phyloP scores from a whole-genome alignment of 352 stramenopile species.

The Peronospora farinosa region DNA sequence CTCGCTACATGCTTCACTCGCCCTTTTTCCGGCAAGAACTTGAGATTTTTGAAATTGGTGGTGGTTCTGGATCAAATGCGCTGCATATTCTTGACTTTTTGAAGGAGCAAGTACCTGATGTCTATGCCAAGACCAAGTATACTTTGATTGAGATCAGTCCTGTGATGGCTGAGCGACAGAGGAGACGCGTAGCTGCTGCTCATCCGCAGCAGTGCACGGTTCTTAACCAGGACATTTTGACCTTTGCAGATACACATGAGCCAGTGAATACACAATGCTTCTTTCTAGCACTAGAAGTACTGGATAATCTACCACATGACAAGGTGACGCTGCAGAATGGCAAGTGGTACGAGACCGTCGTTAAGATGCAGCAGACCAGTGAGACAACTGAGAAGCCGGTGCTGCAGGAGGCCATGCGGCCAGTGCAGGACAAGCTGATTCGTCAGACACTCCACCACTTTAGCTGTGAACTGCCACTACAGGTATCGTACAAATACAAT shows the following conservation, averaged over 20 bases:
- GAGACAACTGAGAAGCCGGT: conserved; percentile 6
- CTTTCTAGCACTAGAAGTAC: conserved; percentile 83
- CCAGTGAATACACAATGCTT: conserved; percentile 55
- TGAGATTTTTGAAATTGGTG: conserved; percentile 83
- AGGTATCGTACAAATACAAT: conserved; percentile 58
- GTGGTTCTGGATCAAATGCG: conserved; percentile 84
- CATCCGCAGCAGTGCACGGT: conserved; percentile 68
- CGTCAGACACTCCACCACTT: conserved; percentile 66
- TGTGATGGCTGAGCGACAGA: conserved; percentile 79
- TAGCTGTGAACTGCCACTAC: conserved; percentile 63
- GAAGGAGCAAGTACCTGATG: conserved; percentile 52
- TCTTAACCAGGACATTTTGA: conserved; percentile 79
- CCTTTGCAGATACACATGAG: conserved; percentile 53
- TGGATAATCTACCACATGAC: conserved; percentile 90
- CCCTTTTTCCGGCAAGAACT: conserved; percentile 48
- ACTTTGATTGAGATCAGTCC: conserved; percentile 87
- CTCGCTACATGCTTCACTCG: conserved; percentile 83
- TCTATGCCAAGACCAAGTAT: conserved; percentile 82
- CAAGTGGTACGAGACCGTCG: conserved; percentile 72
- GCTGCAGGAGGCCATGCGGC: conserved; percentile 45
- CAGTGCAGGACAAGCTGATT: conserved; percentile 65
- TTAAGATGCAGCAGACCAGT: conserved; percentile 25
- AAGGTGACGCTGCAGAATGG: conserved; percentile 74
- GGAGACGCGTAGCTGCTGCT: conserved; percentile 39
- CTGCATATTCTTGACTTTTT: conserved; percentile 88